phyloP scores from a whole-genome alignment of 2,329 filamentous ascomycete genomes.

The Phoma sp. region DNA sequence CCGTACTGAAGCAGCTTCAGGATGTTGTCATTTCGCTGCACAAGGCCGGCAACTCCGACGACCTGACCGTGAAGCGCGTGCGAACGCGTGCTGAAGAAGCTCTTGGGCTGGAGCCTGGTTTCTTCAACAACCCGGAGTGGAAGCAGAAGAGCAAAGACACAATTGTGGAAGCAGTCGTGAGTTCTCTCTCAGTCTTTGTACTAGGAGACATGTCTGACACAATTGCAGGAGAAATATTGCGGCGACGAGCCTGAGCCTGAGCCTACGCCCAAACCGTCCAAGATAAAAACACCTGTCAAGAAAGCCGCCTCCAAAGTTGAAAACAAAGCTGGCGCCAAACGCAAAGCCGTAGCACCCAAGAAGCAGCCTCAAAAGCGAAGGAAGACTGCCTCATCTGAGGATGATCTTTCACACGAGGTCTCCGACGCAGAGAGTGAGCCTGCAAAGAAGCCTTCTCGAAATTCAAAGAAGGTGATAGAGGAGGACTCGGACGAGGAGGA shows the following conservation, averaged over 20 bases:
- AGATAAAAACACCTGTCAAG: constrained; percentile 12
- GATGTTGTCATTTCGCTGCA: constrained; percentile 50
- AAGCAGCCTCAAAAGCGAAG: constrained; percentile 42
- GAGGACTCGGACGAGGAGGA: constrained; percentile 41
- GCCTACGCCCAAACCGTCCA: constrained; percentile 7
- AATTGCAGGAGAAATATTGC: constrained; percentile 35
- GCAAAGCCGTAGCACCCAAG: constrained; percentile 34
- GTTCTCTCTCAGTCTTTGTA: neutral
- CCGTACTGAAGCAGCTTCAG: constrained; percentile 50
- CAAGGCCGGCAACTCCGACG: constrained; percentile 52
- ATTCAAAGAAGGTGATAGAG: constrained; percentile 33
- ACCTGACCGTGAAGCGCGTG: constrained; percentile 64
- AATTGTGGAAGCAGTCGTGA: constrained; percentile 40
- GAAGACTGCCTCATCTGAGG: constrained; percentile 38
- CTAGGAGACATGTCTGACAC: constrained; percentile 3
- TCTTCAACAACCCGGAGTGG: constrained; percentile 63
- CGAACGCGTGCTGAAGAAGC: constrained; percentile 59
- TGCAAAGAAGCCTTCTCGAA: constrained; percentile 30
- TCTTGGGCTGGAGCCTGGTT: constrained; percentile 59
- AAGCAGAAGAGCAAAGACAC: constrained; percentile 56
- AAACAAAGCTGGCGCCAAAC: constrained; percentile 39
- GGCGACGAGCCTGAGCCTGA: constrained; percentile 31
- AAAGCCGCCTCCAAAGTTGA: constrained; percentile 24
- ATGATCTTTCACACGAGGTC: constrained; percentile 34
- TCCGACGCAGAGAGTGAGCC: constrained; percentile 38